Base-by-base conservation (phyloP, 352 stramenopile species). In the Aphanomyces euteiches region DNA sequence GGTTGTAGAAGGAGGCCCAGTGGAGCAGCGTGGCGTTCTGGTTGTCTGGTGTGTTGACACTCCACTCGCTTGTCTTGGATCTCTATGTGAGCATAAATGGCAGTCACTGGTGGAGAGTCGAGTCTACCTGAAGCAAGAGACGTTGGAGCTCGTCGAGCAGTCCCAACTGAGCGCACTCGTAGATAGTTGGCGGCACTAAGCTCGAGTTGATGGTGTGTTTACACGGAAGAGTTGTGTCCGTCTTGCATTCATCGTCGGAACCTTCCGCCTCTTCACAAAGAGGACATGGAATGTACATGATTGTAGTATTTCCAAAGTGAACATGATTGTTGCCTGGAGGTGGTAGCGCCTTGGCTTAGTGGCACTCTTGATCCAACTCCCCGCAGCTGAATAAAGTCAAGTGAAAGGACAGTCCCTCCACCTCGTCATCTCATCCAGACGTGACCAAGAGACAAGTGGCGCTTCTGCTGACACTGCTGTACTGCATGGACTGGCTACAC, bases 1-100 rank as follows among this genome's bases (percentile, higher is more conserved):
- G 90, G 72, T 78, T 88, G 76, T 88, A 90, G 36, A 90, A 81
- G n/a, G 82, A 82, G n/a, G 85, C 85, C 68, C 88, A 77, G 72
- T 93, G 85, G 19, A 93, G 73, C 53, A 93, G 37, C 43, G 85
- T 93, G 21, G 85, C 83, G 38, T 88, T 78, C 12, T 71, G 56
- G 67, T 75, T 56, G 50, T 91, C 82, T 3, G 72, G 63, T 66
- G 74, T 72, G 63, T 89, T 90, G 7, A 91, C 73, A 65, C 91
- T 79, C 64, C 91, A 47, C 1, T 38, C 19, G 7, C 15, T 21
- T 41, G 58, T 8, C 6, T 67, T 36, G 12, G 4, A 21, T 10
- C 34, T 61, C 50, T 69, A 38, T 6, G 47, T 3, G 34, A 21
- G 7, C 13, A 19, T 10, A 12, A 36, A 12, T 37, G 54, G 39